Evolutionary conservation across 1,284 basidiomycete species (phyloP).

Genomic region (Waitea zeae): DNA sequence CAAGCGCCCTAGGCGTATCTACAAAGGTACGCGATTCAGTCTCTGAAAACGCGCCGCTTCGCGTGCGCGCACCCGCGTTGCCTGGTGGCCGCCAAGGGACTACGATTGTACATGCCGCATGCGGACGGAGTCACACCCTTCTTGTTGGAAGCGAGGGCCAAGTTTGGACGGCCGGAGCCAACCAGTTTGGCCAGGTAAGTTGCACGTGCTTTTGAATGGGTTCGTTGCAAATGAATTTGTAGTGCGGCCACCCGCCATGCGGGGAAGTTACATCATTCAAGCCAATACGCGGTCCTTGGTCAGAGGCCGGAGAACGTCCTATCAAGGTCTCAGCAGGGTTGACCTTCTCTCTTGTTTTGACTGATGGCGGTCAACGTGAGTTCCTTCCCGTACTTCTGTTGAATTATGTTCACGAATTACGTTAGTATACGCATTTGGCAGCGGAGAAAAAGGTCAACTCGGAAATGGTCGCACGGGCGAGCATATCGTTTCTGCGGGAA

Average conservation of each 20-base stretch:
- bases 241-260: constrained; percentile 58
- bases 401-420: neutral
- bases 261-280: constrained; percentile 53
- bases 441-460: constrained; percentile 84
- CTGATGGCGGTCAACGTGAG: constrained; percentile 59
- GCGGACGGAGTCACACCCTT: constrained; percentile 69
- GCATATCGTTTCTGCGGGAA: constrained; percentile 71
- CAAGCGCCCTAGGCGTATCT: constrained; percentile 35
- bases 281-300: constrained; percentile 34
- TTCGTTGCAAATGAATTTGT: no score
- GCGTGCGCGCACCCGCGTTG: constrained; percentile 39
- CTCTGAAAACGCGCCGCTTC: constrained; percentile 55
- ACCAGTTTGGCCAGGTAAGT: constrained; percentile 67
- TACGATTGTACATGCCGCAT: constrained; percentile 67
- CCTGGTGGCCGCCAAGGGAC: constrained; percentile 40
- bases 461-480: constrained; percentile 87
- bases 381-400: constrained; percentile 1
- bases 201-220: no score
- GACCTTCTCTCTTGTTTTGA: constrained; percentile 72
- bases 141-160: constrained; percentile 69
- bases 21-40: constrained; percentile 28
- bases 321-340: constrained; percentile 67
- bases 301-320: constrained; percentile 42
- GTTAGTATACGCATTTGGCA: constrained; percentile 75
- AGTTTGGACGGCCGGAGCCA: constrained; percentile 75